A percentile compares a stretch with the other conserved stretches of the same genome.
These are phyloP conservation scores for Keqinozyma sinolaborantium DNA, from an alignment of 1,139 yeast genomes.

Conservation along the genomic window DNA sequence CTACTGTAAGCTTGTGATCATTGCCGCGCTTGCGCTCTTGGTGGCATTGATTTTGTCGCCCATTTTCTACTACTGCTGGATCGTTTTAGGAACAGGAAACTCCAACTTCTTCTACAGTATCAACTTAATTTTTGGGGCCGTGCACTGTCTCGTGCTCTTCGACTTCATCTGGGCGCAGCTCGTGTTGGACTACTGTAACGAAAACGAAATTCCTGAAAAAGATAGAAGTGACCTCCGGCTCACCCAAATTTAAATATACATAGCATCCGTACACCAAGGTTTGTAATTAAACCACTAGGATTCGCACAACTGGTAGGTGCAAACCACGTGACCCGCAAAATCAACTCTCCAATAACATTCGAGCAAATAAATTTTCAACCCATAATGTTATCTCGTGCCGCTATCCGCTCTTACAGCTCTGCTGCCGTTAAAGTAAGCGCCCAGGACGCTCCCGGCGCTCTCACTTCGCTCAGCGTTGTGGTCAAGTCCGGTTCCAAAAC, in stretches of 20 bases:
- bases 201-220: constrained; percentile 18
- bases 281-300: too few species aligned
- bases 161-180: constrained; percentile 85
- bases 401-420: constrained; percentile 48
- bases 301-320: background rate
- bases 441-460: constrained; percentile 55
- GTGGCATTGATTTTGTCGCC: constrained; percentile 60
- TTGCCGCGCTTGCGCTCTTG: constrained; percentile 36
- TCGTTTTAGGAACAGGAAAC: constrained; percentile 90
- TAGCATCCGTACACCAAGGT: too few species aligned
- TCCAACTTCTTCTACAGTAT: constrained; percentile 95
- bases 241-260: too few species aligned
- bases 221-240: constrained; percentile 24
- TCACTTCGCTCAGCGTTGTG: constrained; percentile 68
- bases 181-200: constrained; percentile 64
- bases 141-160: constrained; percentile 63
- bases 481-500: constrained; percentile 82
- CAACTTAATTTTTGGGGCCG: constrained; percentile 75
- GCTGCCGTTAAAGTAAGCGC: constrained; percentile 45
- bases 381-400: constrained; percentile 41
- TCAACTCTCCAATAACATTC: constrained; percentile 3
- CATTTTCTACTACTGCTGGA: constrained; percentile 92
- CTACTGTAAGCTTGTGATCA: constrained; percentile 29
- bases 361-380: constrained; percentile 1
- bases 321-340: background rate